Conservation (phyloP, 1,284 basidiomycete genomes). For the Tilletia caries region DNA sequence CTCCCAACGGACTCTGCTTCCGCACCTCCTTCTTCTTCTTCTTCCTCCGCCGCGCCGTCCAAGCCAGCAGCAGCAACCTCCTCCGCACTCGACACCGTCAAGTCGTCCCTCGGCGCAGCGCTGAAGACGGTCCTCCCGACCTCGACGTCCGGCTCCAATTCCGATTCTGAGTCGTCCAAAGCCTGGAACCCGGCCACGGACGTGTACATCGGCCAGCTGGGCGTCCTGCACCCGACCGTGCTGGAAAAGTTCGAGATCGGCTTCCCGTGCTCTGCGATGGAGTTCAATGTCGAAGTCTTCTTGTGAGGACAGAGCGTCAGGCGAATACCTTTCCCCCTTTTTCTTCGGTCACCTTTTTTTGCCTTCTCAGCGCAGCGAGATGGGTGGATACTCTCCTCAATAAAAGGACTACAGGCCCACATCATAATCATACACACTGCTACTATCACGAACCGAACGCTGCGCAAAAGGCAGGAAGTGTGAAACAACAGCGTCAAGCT, state of each 20-base stretch:
- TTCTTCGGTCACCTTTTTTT: too few relatives aligned
- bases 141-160: slow-evolving; percentile 17
- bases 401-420: too few relatives aligned
- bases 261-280: slow-evolving; percentile 91
- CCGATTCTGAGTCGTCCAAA: slow-evolving; percentile 28
- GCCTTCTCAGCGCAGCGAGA: too few relatives aligned
- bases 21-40: slow-evolving; percentile 4
- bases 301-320: slow-evolving; percentile 59
- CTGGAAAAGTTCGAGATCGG: slow-evolving; percentile 58
- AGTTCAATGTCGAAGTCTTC: slow-evolving; percentile 90
- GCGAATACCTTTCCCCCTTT: not conserved
- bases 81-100: slow-evolving; percentile 53
- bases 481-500: too few relatives aligned
- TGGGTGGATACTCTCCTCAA: too few relatives aligned
- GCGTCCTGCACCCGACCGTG: slow-evolving; percentile 48
- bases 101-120: slow-evolving; percentile 24
- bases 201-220: slow-evolving; percentile 33
- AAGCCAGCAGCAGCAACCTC: slow-evolving; percentile 23
- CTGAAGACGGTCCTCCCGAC: slow-evolving; percentile 55
- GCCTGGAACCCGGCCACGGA: slow-evolving; percentile 50
- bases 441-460: too few relatives aligned
- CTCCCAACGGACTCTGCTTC: slow-evolving; percentile 25
- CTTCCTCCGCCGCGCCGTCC: slow-evolving; percentile 11
- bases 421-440: too few relatives aligned
- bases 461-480: too few relatives aligned